Percentiles rank a stretch among this genome's conserved stretches.
Conservation (phyloP, 768 basidiomycete species). For the Nidularia pulvinata region DNA sequence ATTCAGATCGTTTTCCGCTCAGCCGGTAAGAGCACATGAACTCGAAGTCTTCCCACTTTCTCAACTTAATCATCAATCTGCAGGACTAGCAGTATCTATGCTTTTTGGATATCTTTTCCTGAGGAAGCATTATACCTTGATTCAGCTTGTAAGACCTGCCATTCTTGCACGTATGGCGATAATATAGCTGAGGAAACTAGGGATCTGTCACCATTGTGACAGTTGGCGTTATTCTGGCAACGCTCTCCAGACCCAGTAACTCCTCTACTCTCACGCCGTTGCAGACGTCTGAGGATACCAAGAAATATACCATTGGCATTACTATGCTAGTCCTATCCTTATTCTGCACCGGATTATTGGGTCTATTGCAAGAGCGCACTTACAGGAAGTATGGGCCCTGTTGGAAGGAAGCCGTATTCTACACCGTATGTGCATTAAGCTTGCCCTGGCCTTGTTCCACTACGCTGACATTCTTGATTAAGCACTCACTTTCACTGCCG, state of each 20-base stretch:
- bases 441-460: background rate
- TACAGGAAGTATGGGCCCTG: slow-evolving; percentile 73
- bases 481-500: slow-evolving; percentile 85
- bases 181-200: slow-evolving; percentile 27
- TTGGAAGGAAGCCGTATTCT: slow-evolving; percentile 87
- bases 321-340: slow-evolving; percentile 66
- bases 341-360: slow-evolving; percentile 66
- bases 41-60: background rate
- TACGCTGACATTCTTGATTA: background rate
- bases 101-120: slow-evolving; percentile 62
- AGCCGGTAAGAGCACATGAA: slow-evolving; percentile 50
- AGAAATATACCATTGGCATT: slow-evolving; percentile 64
- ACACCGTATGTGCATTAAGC: slow-evolving; percentile 48
- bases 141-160: slow-evolving; percentile 57
- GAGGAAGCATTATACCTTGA: slow-evolving; percentile 53
- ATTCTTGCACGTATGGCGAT: background rate
- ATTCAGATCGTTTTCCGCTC: slow-evolving; percentile 86
- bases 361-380: slow-evolving; percentile 76
- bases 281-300: slow-evolving; percentile 28
- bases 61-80: slow-evolving; percentile 1
- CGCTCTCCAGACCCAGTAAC: slow-evolving; percentile 53
- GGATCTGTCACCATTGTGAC: slow-evolving; percentile 68
- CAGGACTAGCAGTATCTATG: slow-evolving; percentile 81
- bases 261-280: slow-evolving; percentile 17
- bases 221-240: slow-evolving; percentile 69